These are phyloP conservation scores for Erythrobasidium hasegawianum DNA, from an alignment of 1,284 basidiomycete genomes.

Conservation along the genomic window DNA sequence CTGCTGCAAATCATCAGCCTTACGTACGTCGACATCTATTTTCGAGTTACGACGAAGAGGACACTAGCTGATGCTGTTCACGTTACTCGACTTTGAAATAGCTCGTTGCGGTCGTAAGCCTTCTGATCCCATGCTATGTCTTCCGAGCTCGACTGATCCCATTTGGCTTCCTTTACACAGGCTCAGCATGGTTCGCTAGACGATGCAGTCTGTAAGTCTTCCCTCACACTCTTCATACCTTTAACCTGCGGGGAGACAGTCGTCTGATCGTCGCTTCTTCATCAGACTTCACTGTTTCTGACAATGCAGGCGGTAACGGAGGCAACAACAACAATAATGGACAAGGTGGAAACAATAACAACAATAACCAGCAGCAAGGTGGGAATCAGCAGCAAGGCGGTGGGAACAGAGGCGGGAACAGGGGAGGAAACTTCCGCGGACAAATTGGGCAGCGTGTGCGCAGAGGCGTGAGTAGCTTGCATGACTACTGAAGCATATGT, in stretches of 20 bases:
- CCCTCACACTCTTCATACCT: too few species aligned
- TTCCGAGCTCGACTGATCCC: too few species aligned
- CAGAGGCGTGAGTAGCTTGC: too few species aligned
- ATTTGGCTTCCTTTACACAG: too few species aligned
- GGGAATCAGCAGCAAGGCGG: background rate
- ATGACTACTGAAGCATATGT: too few species aligned
- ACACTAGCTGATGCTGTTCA: background rate
- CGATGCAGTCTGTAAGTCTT: conserved; percentile 35
- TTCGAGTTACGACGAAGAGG: too few species aligned
- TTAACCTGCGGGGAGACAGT: too few species aligned
- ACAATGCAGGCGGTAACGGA: background rate
- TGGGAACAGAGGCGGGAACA: background rate
- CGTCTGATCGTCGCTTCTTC: too few species aligned
- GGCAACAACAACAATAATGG: background rate
- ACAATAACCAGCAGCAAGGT: background rate
- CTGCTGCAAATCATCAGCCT: conserved; percentile 64
- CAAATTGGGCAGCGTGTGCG: too few species aligned
- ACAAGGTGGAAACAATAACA: background rate
- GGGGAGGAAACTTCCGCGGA: too few species aligned
- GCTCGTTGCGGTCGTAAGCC: conserved; percentile 37
- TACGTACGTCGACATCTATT: conserved; percentile 44
- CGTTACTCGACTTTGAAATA: background rate
- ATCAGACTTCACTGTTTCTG: background rate
- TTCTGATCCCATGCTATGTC: too few species aligned
- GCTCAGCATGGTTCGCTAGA: conserved; percentile 41